phyloP scores from a whole-genome alignment of 2,329 filamentous ascomycete species.

The Monosporascus sp. region DNA sequence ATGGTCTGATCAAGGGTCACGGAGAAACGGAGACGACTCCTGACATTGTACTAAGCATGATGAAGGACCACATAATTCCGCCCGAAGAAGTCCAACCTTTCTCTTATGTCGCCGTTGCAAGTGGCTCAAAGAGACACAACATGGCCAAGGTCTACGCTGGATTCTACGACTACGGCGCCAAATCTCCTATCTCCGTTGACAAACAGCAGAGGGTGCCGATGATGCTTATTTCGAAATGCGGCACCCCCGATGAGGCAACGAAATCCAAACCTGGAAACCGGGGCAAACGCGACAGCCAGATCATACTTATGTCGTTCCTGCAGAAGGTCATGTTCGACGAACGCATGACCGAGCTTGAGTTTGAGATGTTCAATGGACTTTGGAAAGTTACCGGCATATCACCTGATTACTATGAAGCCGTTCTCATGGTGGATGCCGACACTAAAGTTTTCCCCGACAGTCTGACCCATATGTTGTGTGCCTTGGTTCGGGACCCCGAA shows the following conservation, averaged over 20 bases:
- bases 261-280: slow-evolving; percentile 91
- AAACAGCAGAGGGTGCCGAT: slow-evolving; percentile 97
- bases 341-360: slow-evolving; percentile 98
- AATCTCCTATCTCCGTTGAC: slow-evolving; percentile 72
- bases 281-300: slow-evolving; percentile 98
- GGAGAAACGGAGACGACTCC: slow-evolving; percentile 84
- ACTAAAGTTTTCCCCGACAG: slow-evolving; percentile 99
- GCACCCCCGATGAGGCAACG: slow-evolving; percentile 77
- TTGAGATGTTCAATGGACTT: slow-evolving; percentile 98
- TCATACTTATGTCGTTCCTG: slow-evolving; percentile 98
- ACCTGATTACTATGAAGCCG: slow-evolving; percentile 94
- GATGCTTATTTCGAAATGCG: slow-evolving; percentile 94
- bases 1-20: slow-evolving; percentile 94
- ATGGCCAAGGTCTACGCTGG: slow-evolving; percentile 99
- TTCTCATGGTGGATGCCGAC: slow-evolving; percentile 98
- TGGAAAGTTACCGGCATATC: slow-evolving; percentile 99
- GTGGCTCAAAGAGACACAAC: slow-evolving; percentile 95
- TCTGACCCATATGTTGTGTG: slow-evolving; percentile 96
- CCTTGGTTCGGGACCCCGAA: slow-evolving; percentile 98
- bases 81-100: slow-evolving; percentile 81
- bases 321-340: slow-evolving; percentile 99
- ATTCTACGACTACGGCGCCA: slow-evolving; percentile 91
- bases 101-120: slow-evolving; percentile 94
- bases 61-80: slow-evolving; percentile 80
- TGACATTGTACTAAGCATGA: slow-evolving; percentile 86